phyloP scores from a whole-genome alignment of 2,329 filamentous ascomycete genomes.

The Geoglossum cookeanum region DNA sequence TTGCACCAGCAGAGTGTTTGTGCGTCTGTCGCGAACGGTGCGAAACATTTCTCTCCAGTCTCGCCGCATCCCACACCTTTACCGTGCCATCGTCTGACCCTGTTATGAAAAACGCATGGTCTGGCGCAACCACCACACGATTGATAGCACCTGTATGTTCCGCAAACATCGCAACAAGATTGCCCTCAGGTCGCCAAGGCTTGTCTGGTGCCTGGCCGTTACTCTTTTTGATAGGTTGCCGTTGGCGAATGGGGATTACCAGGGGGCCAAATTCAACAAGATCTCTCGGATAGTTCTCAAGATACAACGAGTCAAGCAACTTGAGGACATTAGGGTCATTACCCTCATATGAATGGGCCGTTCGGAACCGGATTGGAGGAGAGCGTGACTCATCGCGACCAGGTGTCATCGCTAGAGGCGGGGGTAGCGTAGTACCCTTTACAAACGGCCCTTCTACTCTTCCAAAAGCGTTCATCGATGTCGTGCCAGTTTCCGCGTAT shows the following conservation, averaged over 20 bases:
- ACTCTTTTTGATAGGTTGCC: conserved; percentile 32
- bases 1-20: conserved; percentile 49
- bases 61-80: conserved; percentile 80
- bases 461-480: conserved; percentile 43
- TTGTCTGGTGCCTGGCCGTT: conserved; percentile 34
- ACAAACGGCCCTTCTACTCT: conserved; percentile 35
- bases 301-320: conserved; percentile 68
- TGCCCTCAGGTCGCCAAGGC: conserved; percentile 68
- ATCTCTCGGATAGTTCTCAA: conserved; percentile 40
- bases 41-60: conserved; percentile 78
- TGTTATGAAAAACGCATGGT: conserved; percentile 88
- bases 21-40: conserved; percentile 77
- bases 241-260: conserved; percentile 45
- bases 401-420: neutral
- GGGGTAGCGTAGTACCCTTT: conserved; percentile 12
- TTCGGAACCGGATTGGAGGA: conserved; percentile 28
- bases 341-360: conserved; percentile 69
- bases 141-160: conserved; percentile 75
- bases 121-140: conserved; percentile 63
- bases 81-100: conserved; percentile 80
- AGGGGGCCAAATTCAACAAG: conserved; percentile 56
- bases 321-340: conserved; percentile 45
- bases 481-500: conserved; percentile 43
- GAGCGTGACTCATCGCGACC: conserved; percentile 12
- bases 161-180: conserved; percentile 68